Base-by-base conservation (phyloP, 306 rosid genomes). In the Cucurbita ficifolia region DNA sequence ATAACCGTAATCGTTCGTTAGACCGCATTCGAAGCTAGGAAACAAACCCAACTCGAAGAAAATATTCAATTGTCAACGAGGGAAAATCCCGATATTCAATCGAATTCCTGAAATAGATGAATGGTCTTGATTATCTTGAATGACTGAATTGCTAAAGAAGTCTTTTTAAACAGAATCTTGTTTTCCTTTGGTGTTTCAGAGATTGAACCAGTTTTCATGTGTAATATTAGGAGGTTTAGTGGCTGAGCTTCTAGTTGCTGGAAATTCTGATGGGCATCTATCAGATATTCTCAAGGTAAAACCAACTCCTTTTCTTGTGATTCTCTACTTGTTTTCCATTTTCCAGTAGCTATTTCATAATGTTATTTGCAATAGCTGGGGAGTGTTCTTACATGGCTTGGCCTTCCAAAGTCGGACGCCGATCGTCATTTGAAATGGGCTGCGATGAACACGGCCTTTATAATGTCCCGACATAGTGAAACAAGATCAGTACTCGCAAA, bases 201-300 rank as follows among this genome's bases (percentile, higher is more conserved):
- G 16, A 36, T 50, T 76, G 61, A 76, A 76, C 45, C 61, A 51
- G 73, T 49, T 76, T 63, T 76, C 45, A 13, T 61, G 78, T 38
- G 72, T 49, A 58, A 50, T 39, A 17, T 75, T 75, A 50, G 78
- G 78, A 61, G 78, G 78, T 7, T 62, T 75, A 48, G 78, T 62
- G 61, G 60, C 78, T 29, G 78, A 75, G 62, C 78, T 60, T 61
- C 72, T 75, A 3, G 36, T 75, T 22, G 59, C 68, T 75, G 72
- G 78, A 49, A 33, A 62, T 6, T 61, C 78, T 16, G 78, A 75
- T 60, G 78, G 78, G 12, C 78, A 45, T 75, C 38, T 61, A 33
- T 72, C 72, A 10, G 78, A 75, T 75, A 55, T 49, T 11, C 43
- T 45, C 19, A 75, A 48, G 22, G 78, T 62, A 22, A 24, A 51